Base-by-base conservation (phyloP, 2,329 filamentous ascomycete species). In the Capronia coronata region DNA sequence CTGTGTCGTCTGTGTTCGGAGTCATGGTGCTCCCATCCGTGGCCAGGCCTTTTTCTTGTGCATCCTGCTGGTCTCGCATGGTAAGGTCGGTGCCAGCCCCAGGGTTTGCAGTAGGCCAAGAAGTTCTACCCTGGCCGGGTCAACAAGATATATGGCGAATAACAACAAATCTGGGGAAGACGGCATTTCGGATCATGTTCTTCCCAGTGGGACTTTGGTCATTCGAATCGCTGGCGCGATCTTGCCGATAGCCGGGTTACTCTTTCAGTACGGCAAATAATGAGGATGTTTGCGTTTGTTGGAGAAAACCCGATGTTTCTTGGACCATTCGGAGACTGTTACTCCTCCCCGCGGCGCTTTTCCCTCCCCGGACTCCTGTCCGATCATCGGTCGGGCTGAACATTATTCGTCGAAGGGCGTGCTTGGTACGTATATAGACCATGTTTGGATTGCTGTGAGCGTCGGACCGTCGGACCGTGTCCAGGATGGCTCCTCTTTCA, bases 41-140 rank as follows among this genome's bases (percentile, higher is more conserved):
- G 38, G 38, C 21, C 16, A 30, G 29, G 14, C 46, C 44, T 38
- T 49, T 21, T 41, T 42, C 18, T 14, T 8, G 34, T 16, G 38
- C 16, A 39, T 19, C 43, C 37, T 51, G 49, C 27, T 46, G 7
- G 29, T 41, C 32, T 14, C 29, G 41, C 52, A 52, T 49, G 22
- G 30, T 27, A 52, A 44, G 11, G 18, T 19, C n/a, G 3, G 21
- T 27, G 21, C 5, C 19, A 3, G 18, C 29, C 13, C 29, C 13
- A n/a, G 7, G 11, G n/a, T 8, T 32, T 32, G 7, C 29, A n/a
- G 7, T 3, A 10, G 3, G 29, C 29, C 11, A 3, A 8, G n/a
- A 32, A 32, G 3, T 3, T 32, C 3, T 27, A 5, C 10, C 10
- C 32, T 7, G 32, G 6, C 13, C 32, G 13, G 4, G 6, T 6